Conservation (phyloP, 2,329 filamentous ascomycete genomes). For the Talaromyces marneffei region DNA sequence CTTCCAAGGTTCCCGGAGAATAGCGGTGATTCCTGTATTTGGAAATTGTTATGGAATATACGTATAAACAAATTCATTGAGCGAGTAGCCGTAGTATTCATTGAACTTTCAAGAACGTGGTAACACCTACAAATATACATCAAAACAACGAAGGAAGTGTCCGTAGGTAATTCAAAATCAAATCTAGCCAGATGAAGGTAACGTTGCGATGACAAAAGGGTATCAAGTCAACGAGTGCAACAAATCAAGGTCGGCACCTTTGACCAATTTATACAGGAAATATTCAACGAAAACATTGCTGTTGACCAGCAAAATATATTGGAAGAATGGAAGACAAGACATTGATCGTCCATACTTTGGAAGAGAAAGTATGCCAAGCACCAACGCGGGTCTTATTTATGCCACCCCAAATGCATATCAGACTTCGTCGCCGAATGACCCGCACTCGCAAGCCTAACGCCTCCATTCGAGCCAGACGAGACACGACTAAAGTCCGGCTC, state of each 20-base stretch:
- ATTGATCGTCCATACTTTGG: too few relatives aligned
- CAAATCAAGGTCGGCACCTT: background rate
- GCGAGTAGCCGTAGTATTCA: too few relatives aligned
- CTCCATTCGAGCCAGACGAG: background rate
- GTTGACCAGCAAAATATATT: background rate
- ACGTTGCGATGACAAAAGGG: background rate
- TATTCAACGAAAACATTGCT: background rate
- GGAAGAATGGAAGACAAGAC: too few relatives aligned
- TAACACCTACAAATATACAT: too few relatives aligned
- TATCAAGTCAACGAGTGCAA: background rate
- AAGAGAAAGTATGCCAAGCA: too few relatives aligned
- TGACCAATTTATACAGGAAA: background rate
- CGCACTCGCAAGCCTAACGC: background rate
- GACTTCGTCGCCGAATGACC: conserved; percentile 4
- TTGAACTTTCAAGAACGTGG: too few relatives aligned
- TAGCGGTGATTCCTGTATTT: too few relatives aligned
- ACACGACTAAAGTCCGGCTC: background rate
- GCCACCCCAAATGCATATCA: background rate
- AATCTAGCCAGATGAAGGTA: background rate
- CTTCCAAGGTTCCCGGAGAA: too few relatives aligned
- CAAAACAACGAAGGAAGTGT: background rate
- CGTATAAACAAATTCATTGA: too few relatives aligned
- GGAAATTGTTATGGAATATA: too few relatives aligned
- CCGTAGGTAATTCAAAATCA: background rate
- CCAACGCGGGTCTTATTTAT: conserved; percentile 26